Conservation (phyloP, 2,329 filamentous ascomycete species). For the Xylariaceae sp. region DNA sequence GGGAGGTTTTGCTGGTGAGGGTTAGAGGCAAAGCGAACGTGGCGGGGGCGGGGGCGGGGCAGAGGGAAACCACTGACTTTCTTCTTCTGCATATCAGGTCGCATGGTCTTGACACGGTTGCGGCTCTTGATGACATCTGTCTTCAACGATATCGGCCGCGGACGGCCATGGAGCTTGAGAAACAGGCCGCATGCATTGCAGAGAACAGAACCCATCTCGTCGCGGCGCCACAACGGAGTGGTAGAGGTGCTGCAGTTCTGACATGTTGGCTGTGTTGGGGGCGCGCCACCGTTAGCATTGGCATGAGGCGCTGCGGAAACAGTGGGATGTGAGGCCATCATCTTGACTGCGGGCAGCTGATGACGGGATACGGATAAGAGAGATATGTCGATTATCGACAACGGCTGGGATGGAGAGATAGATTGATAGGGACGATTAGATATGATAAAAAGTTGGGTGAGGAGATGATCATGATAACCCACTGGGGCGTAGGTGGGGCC, state of each 20-base stretch:
- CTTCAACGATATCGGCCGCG: constrained; percentile 92
- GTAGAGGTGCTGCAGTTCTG: constrained; percentile 95
- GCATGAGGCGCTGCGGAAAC: constrained; percentile 20
- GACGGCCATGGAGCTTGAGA: constrained; percentile 89
- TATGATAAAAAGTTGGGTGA: constrained; percentile 27
- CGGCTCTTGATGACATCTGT: constrained; percentile 99
- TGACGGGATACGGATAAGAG: constrained; percentile 19
- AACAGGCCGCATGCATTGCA: constrained; percentile 99
- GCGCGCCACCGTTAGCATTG: constrained; percentile 53
- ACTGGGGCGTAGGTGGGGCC: constrained; percentile 10
- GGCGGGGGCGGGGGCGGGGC: constrained; percentile 4
- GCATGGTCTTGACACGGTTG: constrained; percentile 89
- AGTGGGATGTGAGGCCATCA: constrained; percentile 38
- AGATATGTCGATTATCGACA: constrained; percentile 18
- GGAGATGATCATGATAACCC: constrained; percentile 12
- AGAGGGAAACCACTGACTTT: constrained; percentile 50
- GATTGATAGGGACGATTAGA: constrained; percentile 27
- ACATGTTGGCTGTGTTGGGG: constrained; percentile 81
- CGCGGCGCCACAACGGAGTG: constrained; percentile 93
- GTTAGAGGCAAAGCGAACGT: constrained; percentile 1
- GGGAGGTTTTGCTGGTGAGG: constrained; percentile 39
- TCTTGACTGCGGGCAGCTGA: constrained; percentile 24
- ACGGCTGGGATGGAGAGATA: constrained; percentile 12
- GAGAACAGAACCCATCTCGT: constrained; percentile 90
- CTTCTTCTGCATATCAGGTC: constrained; percentile 72